Conservation (phyloP, 169 alveolate genomes). For the Babesia bigemina region DNA sequence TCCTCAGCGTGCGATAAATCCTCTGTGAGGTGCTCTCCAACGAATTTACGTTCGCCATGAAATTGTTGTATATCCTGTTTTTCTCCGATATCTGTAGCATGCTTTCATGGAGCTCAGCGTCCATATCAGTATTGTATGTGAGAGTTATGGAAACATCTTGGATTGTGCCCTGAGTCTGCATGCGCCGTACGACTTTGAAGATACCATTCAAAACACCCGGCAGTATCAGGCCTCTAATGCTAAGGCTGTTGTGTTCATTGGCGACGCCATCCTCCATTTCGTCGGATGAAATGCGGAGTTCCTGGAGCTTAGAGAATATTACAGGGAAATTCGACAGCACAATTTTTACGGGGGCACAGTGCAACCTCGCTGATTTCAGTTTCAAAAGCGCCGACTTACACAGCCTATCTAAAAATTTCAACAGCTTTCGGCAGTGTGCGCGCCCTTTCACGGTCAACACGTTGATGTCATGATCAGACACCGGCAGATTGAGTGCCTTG, state of each 20-base stretch:
- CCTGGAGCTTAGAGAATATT: slow-evolving; percentile 50
- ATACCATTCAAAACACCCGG: slow-evolving; percentile 38
- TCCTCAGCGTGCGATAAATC: slow-evolving; percentile 46
- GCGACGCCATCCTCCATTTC: neutral
- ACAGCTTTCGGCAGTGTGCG: slow-evolving; percentile 33
- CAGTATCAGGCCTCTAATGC: slow-evolving; percentile 50
- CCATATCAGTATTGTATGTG: slow-evolving; percentile 43
- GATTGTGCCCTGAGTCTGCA: slow-evolving; percentile 16
- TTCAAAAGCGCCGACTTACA: slow-evolving; percentile 7
- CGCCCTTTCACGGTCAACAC: slow-evolving; percentile 39
- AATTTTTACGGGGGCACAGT: slow-evolving; percentile 23
- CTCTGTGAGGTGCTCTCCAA: slow-evolving; percentile 12
- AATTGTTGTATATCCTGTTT: slow-evolving; percentile 43
- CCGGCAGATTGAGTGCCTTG: slow-evolving; percentile 47
- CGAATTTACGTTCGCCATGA: slow-evolving; percentile 23
- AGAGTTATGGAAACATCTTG: slow-evolving; percentile 18
- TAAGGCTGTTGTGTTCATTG: neutral
- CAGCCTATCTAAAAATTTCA: slow-evolving; percentile 32
- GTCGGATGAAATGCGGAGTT: slow-evolving; percentile 23
- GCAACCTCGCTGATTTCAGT: slow-evolving; percentile 5
- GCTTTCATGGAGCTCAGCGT: slow-evolving; percentile 46
- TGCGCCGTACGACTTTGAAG: slow-evolving; percentile 25
- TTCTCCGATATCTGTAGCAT: slow-evolving; percentile 51
- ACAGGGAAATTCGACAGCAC: slow-evolving; percentile 58
- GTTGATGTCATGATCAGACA: slow-evolving; percentile 50